A percentile compares a stretch with the other conserved stretches of the same genome.
These are phyloP conservation scores for Aotearoamyces nothofagi DNA, from an alignment of 2,329 filamentous ascomycete genomes.

Conservation along the genomic window DNA sequence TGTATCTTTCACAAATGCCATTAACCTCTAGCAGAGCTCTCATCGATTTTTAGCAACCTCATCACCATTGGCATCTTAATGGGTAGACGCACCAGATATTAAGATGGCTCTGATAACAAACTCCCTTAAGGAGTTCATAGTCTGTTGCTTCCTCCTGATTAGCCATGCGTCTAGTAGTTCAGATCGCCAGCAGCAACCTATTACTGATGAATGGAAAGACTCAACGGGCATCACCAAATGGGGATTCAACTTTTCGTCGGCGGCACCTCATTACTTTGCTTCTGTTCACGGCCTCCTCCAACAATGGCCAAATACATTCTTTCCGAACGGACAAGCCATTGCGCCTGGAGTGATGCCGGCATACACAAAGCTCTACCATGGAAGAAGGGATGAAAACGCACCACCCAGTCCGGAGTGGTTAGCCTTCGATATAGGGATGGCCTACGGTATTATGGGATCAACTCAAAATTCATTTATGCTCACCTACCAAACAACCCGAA, in stretches of 20 bases:
- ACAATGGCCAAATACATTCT: slow-evolving; percentile 35
- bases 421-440: slow-evolving; percentile 35
- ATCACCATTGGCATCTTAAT: too few relatives aligned
- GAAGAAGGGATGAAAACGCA: slow-evolving; percentile 23
- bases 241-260: slow-evolving; percentile 29
- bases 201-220: too few relatives aligned
- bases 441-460: slow-evolving; percentile 35
- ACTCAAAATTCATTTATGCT: slow-evolving; percentile 27
- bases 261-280: slow-evolving; percentile 31
- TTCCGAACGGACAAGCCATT: slow-evolving; percentile 32
- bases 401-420: slow-evolving; percentile 35
- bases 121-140: too few relatives aligned
- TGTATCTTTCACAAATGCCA: too few relatives aligned
- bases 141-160: background rate
- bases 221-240: too few relatives aligned
- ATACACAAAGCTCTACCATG: slow-evolving; percentile 33
- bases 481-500: slow-evolving; percentile 30
- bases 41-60: too few relatives aligned
- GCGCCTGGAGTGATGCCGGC: slow-evolving; percentile 28
- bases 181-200: background rate
- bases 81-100: too few relatives aligned
- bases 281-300: slow-evolving; percentile 29
- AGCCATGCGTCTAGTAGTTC: too few relatives aligned
- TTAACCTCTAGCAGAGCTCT: too few relatives aligned
- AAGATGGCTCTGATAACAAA: too few relatives aligned